These are phyloP conservation scores for Zalaria sp. DNA, from an alignment of 2,329 filamentous ascomycete genomes.

Conservation along the genomic window DNA sequence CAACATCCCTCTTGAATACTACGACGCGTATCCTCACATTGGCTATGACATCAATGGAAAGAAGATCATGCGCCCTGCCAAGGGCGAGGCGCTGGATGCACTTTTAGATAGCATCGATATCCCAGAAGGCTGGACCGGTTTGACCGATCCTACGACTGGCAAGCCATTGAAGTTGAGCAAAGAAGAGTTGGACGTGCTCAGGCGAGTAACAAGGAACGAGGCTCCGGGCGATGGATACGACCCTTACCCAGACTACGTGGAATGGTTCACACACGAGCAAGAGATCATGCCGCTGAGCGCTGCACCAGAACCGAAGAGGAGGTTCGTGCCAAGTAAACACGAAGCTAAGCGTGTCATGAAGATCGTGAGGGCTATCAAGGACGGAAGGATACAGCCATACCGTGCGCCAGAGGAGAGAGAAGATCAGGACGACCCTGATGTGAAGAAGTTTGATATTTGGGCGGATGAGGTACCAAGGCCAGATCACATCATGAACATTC, in stretches of 20 bases:
- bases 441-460: slow-evolving; percentile 82
- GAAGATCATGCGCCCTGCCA: slow-evolving; percentile 91
- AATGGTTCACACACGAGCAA: slow-evolving; percentile 76
- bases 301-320: slow-evolving; percentile 87
- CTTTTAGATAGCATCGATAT: slow-evolving; percentile 92
- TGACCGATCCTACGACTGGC: slow-evolving; percentile 87
- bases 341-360: slow-evolving; percentile 96
- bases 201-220: slow-evolving; percentile 79
- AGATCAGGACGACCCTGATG: slow-evolving; percentile 48
- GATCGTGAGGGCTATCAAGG: slow-evolving; percentile 85
- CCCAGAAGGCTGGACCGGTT: slow-evolving; percentile 90
- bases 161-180: slow-evolving; percentile 78
- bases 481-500: slow-evolving; percentile 85
- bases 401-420: slow-evolving; percentile 56
- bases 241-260: slow-evolving; percentile 82
- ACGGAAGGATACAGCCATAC: slow-evolving; percentile 87
- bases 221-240: slow-evolving; percentile 79
- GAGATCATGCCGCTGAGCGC: slow-evolving; percentile 93
- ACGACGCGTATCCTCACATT: slow-evolving; percentile 95
- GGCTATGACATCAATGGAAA: slow-evolving; percentile 98
- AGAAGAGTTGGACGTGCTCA: slow-evolving; percentile 79
- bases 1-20: slow-evolving; percentile 85
- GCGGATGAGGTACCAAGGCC: slow-evolving; percentile 74
- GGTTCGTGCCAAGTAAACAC: slow-evolving; percentile 92
- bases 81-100: slow-evolving; percentile 83